phyloP scores from a whole-genome alignment of 371 early-diverging fungal genomes.

The Rhizopus sp. region DNA sequence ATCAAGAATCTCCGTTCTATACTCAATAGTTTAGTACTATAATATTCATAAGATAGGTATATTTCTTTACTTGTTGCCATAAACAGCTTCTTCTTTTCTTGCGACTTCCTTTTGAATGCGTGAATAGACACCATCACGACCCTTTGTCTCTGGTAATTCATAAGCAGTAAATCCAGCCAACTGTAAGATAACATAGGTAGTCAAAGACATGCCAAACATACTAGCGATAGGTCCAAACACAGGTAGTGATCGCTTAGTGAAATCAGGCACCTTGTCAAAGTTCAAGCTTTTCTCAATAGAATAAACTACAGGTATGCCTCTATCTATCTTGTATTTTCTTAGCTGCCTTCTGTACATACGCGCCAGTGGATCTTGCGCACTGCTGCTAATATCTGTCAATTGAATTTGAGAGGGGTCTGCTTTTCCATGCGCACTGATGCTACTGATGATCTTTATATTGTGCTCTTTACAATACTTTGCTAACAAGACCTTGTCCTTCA shows the following conservation, averaged over 20 bases:
- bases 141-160: constrained; percentile 75
- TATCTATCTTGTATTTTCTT: constrained; percentile 68
- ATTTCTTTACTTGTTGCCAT: constrained; percentile 40
- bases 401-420: constrained; percentile 92
- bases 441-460: constrained; percentile 74
- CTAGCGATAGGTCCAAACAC: constrained; percentile 89
- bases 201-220: constrained; percentile 90
- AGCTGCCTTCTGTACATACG: constrained; percentile 80
- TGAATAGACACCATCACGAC: constrained; percentile 71
- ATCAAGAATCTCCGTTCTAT: constrained; percentile 47
- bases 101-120: constrained; percentile 76
- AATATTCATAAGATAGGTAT: neutral
- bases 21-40: neutral
- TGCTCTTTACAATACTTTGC: constrained; percentile 80
- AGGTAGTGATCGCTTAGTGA: constrained; percentile 78
- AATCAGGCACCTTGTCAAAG: constrained; percentile 65
- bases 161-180: constrained; percentile 72
- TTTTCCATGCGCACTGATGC: constrained; percentile 95
- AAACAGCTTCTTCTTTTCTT: constrained; percentile 61
- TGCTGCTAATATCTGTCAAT: constrained; percentile 89
- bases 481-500: constrained; percentile 86
- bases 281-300: constrained; percentile 82
- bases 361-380: constrained; percentile 89
- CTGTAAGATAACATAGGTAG: constrained; percentile 79
- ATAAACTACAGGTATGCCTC: constrained; percentile 85